These are phyloP conservation scores for Gaeumannomyces tritici DNA, from an alignment of 2,329 filamentous ascomycete genomes.

Conservation along the genomic window DNA sequence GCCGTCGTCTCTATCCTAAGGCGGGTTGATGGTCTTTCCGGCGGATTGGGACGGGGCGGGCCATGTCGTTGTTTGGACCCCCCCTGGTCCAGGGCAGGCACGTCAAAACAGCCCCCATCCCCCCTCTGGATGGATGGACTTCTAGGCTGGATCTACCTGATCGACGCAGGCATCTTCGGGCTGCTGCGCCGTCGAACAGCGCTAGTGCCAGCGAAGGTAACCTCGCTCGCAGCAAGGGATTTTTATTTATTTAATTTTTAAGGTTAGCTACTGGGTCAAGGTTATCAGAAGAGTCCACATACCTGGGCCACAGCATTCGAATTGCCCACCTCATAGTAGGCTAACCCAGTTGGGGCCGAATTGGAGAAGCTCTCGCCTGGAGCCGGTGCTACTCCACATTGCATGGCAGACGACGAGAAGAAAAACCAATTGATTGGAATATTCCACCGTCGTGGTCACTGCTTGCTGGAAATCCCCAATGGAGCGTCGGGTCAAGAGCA, in stretches of 20 bases:
- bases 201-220: neutral
- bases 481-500: neutral
- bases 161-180: neutral
- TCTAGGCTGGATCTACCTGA: neutral
- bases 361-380: too few relatives aligned
- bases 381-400: too few relatives aligned
- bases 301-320: too few relatives aligned
- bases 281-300: neutral
- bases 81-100: neutral
- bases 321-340: too few relatives aligned
- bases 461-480: neutral
- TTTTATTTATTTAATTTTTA: too few relatives aligned
- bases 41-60: neutral
- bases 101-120: too few relatives aligned
- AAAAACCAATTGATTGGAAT: neutral
- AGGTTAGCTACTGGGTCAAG: slow-evolving; percentile 12
- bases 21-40: neutral
- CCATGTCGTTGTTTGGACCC: neutral
- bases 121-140: too few relatives aligned
- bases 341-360: too few relatives aligned
- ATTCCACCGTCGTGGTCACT: neutral
- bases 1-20: neutral
- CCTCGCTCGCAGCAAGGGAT: neutral
- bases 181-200: neutral
- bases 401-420: too few relatives aligned